Evolutionary conservation across 805 yeast species (phyloP).

Genomic region (Schizosaccharomyces octosporus): DNA sequence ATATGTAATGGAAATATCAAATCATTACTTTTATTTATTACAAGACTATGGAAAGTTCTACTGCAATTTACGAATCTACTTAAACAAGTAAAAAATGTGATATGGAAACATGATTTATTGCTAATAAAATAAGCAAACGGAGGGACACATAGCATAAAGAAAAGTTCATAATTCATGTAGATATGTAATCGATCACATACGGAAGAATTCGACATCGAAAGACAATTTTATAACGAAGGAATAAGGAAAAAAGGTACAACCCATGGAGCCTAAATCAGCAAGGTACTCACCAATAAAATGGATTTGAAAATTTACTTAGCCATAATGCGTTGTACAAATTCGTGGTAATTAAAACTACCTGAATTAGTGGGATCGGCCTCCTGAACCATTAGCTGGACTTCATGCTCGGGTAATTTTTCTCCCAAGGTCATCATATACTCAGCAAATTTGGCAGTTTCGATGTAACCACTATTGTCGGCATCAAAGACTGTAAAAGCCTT

Average conservation of each 20-base stretch:
- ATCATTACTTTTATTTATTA: too few species aligned
- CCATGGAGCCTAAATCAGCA: too few species aligned
- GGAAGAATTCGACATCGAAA: too few species aligned
- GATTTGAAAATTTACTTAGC: not conserved
- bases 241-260: too few species aligned
- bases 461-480: conserved; percentile 78
- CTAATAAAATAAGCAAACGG: too few species aligned
- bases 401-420: conserved; percentile 90
- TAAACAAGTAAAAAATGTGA: not conserved
- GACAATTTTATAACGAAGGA: too few species aligned
- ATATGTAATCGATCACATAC: not conserved
- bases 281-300: too few species aligned
- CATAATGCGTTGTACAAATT: conserved; percentile 62
- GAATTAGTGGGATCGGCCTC: conserved; percentile 48
- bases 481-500: conserved; percentile 97
- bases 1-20: not conserved
- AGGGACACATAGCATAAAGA: too few species aligned
- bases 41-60: too few species aligned
- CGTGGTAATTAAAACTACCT: conserved; percentile 91
- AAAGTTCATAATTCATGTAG: not conserved
- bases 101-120: not conserved
- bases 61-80: too few species aligned
- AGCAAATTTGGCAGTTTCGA: conserved; percentile 85
- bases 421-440: conserved; percentile 95
- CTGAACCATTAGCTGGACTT: conserved; percentile 87